A percentile compares a stretch with the other conserved stretches of the same genome.
Conservation (phyloP, 1,284 basidiomycete species). For the Irpex sp. region DNA sequence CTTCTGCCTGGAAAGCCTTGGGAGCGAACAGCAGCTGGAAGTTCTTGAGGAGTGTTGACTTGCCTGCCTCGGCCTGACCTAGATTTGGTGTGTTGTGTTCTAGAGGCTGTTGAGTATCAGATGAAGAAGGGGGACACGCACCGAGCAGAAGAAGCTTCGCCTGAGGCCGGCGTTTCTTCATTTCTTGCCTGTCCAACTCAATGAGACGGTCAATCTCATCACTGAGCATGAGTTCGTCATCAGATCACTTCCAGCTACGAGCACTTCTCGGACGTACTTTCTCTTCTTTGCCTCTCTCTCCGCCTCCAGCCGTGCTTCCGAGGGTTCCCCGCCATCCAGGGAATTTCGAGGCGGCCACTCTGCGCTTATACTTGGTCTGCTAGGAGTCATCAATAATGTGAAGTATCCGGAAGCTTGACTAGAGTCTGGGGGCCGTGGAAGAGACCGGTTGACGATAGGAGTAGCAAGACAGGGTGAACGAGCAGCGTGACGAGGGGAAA, state of each 20-base stretch:
- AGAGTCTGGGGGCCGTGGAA: too few relatives aligned
- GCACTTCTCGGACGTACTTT: conserved; percentile 6
- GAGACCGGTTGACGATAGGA: background rate
- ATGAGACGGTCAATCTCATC: conserved; percentile 19
- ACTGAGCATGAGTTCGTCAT: background rate
- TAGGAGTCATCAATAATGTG: background rate
- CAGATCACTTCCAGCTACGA: too few relatives aligned
- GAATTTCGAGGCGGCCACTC: conserved; percentile 15
- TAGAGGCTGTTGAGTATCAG: background rate
- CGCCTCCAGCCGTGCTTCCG: conserved; percentile 6
- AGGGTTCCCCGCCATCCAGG: background rate
- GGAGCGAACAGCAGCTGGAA: conserved; percentile 61
- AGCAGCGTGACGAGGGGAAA: background rate
- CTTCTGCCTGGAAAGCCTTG: conserved; percentile 52
- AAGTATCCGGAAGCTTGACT: too few relatives aligned
- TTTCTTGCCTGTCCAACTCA: conserved; percentile 13
- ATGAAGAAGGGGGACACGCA: conserved; percentile 3
- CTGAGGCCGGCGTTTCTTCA: conserved; percentile 13
- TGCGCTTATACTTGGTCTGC: background rate
- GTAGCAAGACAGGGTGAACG: background rate
- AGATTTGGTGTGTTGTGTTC: background rate
- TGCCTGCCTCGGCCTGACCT: conserved; percentile 67
- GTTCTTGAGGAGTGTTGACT: conserved; percentile 64
- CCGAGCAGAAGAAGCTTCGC: conserved; percentile 18
- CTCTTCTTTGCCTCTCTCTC: conserved; percentile 15